A percentile compares a stretch with the other conserved stretches of the same genome.
Evolutionary conservation across 345 rosid genomes (phyloP).

Genomic region (Gossypium sturtianum): DNA sequence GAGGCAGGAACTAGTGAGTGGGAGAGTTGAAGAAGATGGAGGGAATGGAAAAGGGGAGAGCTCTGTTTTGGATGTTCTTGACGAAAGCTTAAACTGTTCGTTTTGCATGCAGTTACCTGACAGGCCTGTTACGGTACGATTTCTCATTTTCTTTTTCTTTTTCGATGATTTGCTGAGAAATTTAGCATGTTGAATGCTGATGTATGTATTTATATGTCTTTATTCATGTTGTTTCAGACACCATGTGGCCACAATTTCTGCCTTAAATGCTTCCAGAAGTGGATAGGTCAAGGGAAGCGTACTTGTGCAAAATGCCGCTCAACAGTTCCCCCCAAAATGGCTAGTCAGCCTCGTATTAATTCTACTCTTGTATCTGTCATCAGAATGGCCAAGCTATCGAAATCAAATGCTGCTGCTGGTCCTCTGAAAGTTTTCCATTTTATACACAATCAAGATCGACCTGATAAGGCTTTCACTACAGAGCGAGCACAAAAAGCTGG

Average conservation of each 20-base stretch:
- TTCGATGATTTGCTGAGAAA: background rate
- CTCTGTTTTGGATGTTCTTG: conserved; percentile 23
- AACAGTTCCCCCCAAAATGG: conserved; percentile 43
- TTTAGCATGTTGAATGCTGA: background rate
- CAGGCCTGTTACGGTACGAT: conserved; percentile 35
- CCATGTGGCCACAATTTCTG: conserved; percentile 71
- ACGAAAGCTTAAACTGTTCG: conserved; percentile 27
- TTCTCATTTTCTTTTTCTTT: background rate
- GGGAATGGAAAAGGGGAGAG: background rate
- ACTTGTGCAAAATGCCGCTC: conserved; percentile 53
- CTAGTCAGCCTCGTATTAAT: conserved; percentile 51
- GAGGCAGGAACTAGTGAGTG: conserved; percentile 38
- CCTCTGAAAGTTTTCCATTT: conserved; percentile 31
- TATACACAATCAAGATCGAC: conserved; percentile 49
- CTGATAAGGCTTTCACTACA: conserved; percentile 53
- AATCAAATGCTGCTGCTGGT: conserved; percentile 17
- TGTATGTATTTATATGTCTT: background rate
- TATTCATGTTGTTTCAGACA: conserved; percentile 35
- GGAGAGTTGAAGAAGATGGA: conserved; percentile 16
- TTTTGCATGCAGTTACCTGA: conserved; percentile 37
- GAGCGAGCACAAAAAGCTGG: conserved; percentile 50
- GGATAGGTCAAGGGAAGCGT: conserved; percentile 43
- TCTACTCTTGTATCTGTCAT: conserved; percentile 42
- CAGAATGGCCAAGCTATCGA: conserved; percentile 48
- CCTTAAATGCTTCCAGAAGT: conserved; percentile 57